A percentile compares a stretch with the other conserved stretches of the same genome.
These are phyloP conservation scores for Talaromyces pinophilus DNA, from an alignment of 2,329 filamentous ascomycete species.

Conservation along the genomic window DNA sequence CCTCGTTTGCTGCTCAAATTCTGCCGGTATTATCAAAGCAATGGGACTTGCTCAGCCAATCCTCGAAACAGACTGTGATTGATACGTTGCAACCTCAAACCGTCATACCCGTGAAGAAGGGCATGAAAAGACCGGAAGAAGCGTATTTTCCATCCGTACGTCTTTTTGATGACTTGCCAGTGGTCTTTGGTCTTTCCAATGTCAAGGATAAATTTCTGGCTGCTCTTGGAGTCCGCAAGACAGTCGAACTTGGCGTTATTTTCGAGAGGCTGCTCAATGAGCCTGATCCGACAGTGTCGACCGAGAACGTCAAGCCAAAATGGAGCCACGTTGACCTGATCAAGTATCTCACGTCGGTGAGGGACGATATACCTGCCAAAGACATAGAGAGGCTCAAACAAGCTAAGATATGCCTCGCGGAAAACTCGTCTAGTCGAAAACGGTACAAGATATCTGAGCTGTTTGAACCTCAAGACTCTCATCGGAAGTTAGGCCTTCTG, in stretches of 20 bases:
- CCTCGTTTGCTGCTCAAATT: conserved; percentile 74
- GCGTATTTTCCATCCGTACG: conserved; percentile 94
- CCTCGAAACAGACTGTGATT: conserved; percentile 66
- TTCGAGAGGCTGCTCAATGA: conserved; percentile 79
- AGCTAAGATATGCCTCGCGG: conserved; percentile 80
- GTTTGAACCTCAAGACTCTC: conserved; percentile 72
- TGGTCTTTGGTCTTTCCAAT: conserved; percentile 71
- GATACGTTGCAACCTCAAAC: conserved; percentile 66
- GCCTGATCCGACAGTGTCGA: conserved; percentile 48
- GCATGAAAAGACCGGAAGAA: conserved; percentile 82
- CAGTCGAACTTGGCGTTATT: conserved; percentile 89
- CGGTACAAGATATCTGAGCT: conserved; percentile 74
- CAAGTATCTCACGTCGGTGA: conserved; percentile 88
- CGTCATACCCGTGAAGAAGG: conserved; percentile 84
- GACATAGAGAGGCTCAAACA: conserved; percentile 78
- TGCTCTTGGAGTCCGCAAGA: conserved; percentile 87
- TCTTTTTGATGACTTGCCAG: conserved; percentile 89
- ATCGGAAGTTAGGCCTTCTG: conserved; percentile 70
- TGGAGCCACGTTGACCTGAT: conserved; percentile 96
- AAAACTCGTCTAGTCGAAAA: conserved; percentile 58
- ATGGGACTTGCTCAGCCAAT: conserved; percentile 76
- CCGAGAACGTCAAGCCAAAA: conserved; percentile 53
- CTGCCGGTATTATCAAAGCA: conserved; percentile 81
- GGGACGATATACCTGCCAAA: conserved; percentile 78
- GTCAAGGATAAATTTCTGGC: conserved; percentile 89